These are phyloP conservation scores for Rhizopogon vesiculosus DNA, from an alignment of 768 basidiomycete species.

Conservation along the genomic window DNA sequence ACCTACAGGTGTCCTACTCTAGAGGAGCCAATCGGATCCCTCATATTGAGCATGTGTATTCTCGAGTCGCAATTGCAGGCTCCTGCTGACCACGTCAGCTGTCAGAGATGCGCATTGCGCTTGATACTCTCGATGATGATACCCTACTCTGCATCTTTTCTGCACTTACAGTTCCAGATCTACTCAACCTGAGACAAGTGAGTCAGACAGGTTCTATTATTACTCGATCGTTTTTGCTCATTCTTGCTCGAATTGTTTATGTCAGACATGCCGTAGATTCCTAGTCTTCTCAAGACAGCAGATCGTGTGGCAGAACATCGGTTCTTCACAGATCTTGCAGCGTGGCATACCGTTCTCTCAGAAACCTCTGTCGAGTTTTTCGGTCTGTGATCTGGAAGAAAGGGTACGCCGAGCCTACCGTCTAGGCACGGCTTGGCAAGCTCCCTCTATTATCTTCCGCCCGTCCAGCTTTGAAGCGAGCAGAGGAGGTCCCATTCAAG, in stretches of 20 bases:
- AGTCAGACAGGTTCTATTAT: background rate
- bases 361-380: constrained; percentile 28
- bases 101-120: constrained; percentile 11
- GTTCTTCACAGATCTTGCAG: constrained; percentile 36
- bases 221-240: background rate
- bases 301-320: constrained; percentile 55
- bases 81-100: background rate
- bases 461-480: constrained; percentile 16
- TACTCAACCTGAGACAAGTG: constrained; percentile 41
- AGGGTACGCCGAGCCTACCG: constrained; percentile 38
- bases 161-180: constrained; percentile 33
- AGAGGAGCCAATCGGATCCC: background rate
- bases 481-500: constrained; percentile 41
- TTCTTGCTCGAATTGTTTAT: background rate
- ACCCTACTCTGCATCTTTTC: constrained; percentile 32
- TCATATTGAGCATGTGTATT: background rate
- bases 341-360: constrained; percentile 49
- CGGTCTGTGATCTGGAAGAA: constrained; percentile 40
- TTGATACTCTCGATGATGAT: constrained; percentile 31
- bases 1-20: background rate
- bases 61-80: background rate
- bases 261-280: constrained; percentile 50
- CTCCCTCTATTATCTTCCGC: constrained; percentile 12
- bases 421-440: constrained; percentile 49
- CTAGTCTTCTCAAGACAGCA: constrained; percentile 39